Percentiles rank a stretch among this genome's conserved stretches.
Evolutionary conservation across 1,139 yeast genomes (phyloP).

Genomic region (Diutina rugosa): DNA sequence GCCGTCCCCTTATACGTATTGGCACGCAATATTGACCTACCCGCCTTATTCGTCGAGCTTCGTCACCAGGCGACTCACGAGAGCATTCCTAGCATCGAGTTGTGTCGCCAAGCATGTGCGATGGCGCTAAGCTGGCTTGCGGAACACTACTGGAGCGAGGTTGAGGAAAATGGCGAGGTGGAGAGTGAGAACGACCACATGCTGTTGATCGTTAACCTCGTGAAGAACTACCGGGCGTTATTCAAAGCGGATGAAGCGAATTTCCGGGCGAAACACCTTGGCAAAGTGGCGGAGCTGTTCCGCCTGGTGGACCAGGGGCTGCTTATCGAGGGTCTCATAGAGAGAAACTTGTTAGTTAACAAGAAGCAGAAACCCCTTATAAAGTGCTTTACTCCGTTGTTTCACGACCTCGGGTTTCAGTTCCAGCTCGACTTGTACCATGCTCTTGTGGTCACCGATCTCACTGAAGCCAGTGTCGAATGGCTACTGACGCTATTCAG

Average conservation of each 20-base stretch:
- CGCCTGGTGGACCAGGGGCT: background rate
- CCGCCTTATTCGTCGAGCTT: slow-evolving; percentile 77
- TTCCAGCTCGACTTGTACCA: background rate
- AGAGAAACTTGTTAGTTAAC: background rate
- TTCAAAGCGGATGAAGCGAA: background rate
- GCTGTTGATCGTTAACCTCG: background rate
- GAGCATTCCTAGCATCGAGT: slow-evolving; percentile 53
- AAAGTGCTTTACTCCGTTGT: background rate
- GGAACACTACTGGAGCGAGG: slow-evolving; percentile 55
- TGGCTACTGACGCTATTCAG: background rate
- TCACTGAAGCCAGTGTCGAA: background rate
- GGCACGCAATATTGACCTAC: slow-evolving; percentile 59
- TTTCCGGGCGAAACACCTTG: background rate
- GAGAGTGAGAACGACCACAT: background rate
- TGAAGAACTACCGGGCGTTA: background rate
- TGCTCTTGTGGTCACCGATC: background rate
- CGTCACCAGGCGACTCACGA: slow-evolving; percentile 93
- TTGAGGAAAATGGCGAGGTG: background rate
- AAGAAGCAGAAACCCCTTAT: background rate
- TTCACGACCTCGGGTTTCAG: background rate
- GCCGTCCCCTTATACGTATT: slow-evolving; percentile 71
- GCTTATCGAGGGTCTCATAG: background rate
- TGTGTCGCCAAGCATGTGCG: slow-evolving; percentile 43
- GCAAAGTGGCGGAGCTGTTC: background rate
- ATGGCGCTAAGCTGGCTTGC: slow-evolving; percentile 69